Evolutionary conservation across 805 yeast genomes (phyloP).

Genomic region (Cyberlindnera maritima): DNA sequence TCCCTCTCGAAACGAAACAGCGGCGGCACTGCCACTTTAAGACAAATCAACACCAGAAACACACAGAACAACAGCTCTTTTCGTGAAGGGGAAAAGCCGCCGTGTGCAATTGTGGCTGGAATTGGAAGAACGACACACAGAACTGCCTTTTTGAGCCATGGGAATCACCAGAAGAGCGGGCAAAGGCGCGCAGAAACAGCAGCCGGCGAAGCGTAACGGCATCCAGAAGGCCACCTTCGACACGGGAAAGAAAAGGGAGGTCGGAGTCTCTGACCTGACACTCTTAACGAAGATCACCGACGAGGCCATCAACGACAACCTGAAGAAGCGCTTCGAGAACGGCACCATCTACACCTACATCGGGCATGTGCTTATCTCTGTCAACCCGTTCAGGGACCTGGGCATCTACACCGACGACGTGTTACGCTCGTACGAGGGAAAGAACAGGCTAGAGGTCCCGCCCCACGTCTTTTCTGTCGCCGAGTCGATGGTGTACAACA

Average conservation of each 20-base stretch:
- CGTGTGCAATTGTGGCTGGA: no score
- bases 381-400: constrained; percentile 93
- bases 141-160: no score
- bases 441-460: constrained; percentile 92
- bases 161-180: constrained; percentile 77
- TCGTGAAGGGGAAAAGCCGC: no score
- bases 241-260: constrained; percentile 84
- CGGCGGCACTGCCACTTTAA: no score
- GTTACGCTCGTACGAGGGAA: constrained; percentile 77
- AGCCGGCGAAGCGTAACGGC: constrained; percentile 55
- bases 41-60: neutral
- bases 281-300: constrained; percentile 84
- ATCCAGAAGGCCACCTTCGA: constrained; percentile 92
- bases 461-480: constrained; percentile 99
- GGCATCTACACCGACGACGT: constrained; percentile 89
- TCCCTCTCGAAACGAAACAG: neutral
- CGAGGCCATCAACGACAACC: constrained; percentile 87
- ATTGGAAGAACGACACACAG: no score
- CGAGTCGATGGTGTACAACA: constrained; percentile 91
- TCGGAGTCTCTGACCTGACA: constrained; percentile 96
- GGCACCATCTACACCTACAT: constrained; percentile 90
- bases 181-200: constrained; percentile 44
- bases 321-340: constrained; percentile 84
- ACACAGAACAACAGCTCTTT: no score
- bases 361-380: constrained; percentile 92